Percentiles rank a stretch among this genome's conserved stretches.
These are phyloP conservation scores for Lyophyllum semitale DNA, from an alignment of 768 basidiomycete species.

Conservation along the genomic window DNA sequence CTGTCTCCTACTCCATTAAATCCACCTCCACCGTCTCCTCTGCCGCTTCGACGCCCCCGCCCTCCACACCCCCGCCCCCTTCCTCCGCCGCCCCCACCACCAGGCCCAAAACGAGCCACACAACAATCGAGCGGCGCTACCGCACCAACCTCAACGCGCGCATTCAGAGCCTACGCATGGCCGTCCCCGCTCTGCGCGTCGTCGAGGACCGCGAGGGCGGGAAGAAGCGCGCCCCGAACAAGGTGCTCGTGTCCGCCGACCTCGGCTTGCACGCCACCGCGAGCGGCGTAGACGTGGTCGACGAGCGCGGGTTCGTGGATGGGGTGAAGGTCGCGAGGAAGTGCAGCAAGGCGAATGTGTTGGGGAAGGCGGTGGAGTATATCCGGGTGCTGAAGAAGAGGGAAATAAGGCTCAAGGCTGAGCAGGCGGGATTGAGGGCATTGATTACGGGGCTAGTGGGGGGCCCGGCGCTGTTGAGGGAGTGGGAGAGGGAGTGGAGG, in stretches of 20 bases:
- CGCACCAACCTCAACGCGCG: conserved; percentile 88
- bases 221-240: conserved; percentile 51
- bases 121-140: conserved; percentile 86
- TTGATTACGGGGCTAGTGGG: conserved; percentile 74
- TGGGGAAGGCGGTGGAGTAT: conserved; percentile 90
- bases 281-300: conserved; percentile 57
- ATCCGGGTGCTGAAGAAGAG: conserved; percentile 85
- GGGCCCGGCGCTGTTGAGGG: conserved; percentile 66
- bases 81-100: conserved; percentile 15
- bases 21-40: conserved; percentile 30
- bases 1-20: conserved; percentile 20
- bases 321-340: conserved; percentile 92
- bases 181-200: conserved; percentile 82
- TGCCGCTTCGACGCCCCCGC: conserved; percentile 43
- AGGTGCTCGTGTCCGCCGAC: conserved; percentile 32
- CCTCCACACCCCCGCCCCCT: conserved; percentile 33
- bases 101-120: conserved; percentile 81
- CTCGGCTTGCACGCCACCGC: conserved; percentile 27
- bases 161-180: conserved; percentile 76
- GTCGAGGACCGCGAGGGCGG: conserved; percentile 61
- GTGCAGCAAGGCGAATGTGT: conserved; percentile 87
- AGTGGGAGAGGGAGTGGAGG: conserved; percentile 79
- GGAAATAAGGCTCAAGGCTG: conserved; percentile 68
- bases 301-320: conserved; percentile 84
- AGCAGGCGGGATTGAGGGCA: conserved; percentile 73